Percentiles rank a stretch among this genome's conserved stretches.
phyloP scores from a whole-genome alignment of 176 grass and related monocot species.

The Oryza australiensis region DNA sequence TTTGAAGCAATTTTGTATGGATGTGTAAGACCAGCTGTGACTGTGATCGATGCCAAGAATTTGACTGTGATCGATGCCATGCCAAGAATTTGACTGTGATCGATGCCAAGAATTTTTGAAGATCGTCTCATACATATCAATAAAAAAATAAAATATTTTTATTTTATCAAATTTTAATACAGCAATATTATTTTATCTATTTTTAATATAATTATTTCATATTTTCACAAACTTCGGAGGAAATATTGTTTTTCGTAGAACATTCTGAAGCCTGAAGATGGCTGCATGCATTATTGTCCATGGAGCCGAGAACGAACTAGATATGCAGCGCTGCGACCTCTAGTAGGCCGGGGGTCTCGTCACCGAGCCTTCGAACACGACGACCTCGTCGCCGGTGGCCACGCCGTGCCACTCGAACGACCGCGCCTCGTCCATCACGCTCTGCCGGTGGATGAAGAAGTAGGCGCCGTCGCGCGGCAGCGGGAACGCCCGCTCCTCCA shows the following conservation, averaged over 20 bases:
- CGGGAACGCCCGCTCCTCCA: constrained; percentile 32
- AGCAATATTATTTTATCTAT: too few relatives aligned
- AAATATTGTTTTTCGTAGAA: neutral
- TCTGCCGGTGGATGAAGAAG: constrained; percentile 59
- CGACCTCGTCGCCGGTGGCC: constrained; percentile 41
- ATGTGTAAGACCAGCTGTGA: neutral
- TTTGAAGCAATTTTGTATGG: constrained; percentile 23
- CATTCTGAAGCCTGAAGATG: neutral
- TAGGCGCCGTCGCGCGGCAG: constrained; percentile 42
- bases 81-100: neutral
- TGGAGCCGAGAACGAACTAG: too few relatives aligned
- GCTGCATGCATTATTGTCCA: neutral
- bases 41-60: neutral
- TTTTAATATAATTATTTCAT: too few relatives aligned
- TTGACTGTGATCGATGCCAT: neutral
- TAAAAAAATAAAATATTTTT: too few relatives aligned
- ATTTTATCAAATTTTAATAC: too few relatives aligned
- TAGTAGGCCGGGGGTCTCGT: neutral
- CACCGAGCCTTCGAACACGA: constrained; percentile 45
- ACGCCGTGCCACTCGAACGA: constrained; percentile 60
- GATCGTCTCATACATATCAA: too few relatives aligned
- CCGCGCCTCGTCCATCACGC: constrained; percentile 47
- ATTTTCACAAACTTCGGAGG: too few relatives aligned
- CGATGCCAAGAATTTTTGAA: neutral
- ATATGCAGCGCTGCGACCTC: neutral